phyloP scores from a whole-genome alignment of 306 rosid species.

The Sechiopsis laciniata region DNA sequence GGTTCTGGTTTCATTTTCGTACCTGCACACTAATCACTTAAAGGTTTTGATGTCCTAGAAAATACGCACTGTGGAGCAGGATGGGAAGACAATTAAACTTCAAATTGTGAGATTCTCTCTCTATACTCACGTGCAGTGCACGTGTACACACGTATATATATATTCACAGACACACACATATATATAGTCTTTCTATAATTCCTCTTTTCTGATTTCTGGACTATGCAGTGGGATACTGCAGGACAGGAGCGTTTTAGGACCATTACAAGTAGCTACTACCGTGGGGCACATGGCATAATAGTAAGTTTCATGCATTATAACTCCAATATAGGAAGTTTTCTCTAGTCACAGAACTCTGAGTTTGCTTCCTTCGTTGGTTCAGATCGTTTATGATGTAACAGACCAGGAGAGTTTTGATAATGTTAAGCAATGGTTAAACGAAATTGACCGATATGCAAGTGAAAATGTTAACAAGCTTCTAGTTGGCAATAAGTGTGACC shows the following conservation, averaged over 20 bases:
- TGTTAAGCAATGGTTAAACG: conserved; percentile 47
- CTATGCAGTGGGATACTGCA: conserved; percentile 46
- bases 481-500: conserved; percentile 43
- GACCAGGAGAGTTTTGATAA: conserved; percentile 54
- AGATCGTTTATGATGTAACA: conserved; percentile 53
- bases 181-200: not conserved
- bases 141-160: too few relatives aligned
- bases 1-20: not conserved
- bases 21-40: conserved; percentile 1
- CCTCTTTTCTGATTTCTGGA: conserved; percentile 4
- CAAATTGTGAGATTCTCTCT: conserved; percentile 36
- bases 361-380: conserved; percentile 18
- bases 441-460: conserved; percentile 45
- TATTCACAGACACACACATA: not conserved
- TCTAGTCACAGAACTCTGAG: not conserved
- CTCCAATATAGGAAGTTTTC: not conserved
- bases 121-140: not conserved
- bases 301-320: conserved; percentile 24
- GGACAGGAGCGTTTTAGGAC: conserved; percentile 59
- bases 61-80: conserved; percentile 57
- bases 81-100: conserved; percentile 49
- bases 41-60: conserved; percentile 28
- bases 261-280: conserved; percentile 54
- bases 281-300: conserved; percentile 58
- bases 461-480: conserved; percentile 51